Evolutionary conservation across 2,329 filamentous ascomycete genomes (phyloP), one percentile per base, ranked within the genome.

Genomic region (Fusarium sp.): DNA sequence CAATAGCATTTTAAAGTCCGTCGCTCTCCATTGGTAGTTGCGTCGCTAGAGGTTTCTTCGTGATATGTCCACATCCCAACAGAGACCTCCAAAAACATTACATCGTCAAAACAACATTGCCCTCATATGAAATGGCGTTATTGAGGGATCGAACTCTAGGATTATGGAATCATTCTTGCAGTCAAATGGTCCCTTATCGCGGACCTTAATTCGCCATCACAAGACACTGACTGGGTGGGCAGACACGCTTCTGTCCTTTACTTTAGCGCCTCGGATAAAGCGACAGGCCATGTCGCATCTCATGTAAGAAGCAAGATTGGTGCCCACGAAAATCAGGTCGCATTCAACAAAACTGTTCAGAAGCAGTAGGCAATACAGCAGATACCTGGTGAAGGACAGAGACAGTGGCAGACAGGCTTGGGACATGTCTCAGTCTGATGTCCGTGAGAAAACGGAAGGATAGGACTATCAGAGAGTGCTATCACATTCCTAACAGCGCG

Each of bases 91-190:
- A n/a, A 24, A 13, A 24, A 1, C 7, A 24, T 5, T 24, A 8
- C 5, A 18, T 44, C 15, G 18, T 26, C 42, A 26, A 28, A 8
- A 28, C 8, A 5, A 6, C 26, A 22, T 8, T 11, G 7, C 0
- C 4, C 5, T 3, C 3, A 22, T 28, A 5, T 28, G 5, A 10
- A 12, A 6, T 22, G 6, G 13, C 26, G 12, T 48, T 4, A 6
- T 15, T 28, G 5, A 5, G 9, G 10, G 0, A 22, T 28, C 4
- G 15, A 6, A 6, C 22, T 35, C 32, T 2, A 35, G 32, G 15
- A 18, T 9, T n/a, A 7, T 18, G 5, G 5, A 3, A 17, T 22
- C 4, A 17, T n/a, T 17, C 18, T n/a, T 12, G 10, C 10, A 30
- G 8, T 20, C 6, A 6, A 17, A n/a, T 30, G 20, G 14, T 30